Conservation (phyloP, 225 moss, liverwort and hornwort species). For the Thuidium tamariscinum region DNA sequence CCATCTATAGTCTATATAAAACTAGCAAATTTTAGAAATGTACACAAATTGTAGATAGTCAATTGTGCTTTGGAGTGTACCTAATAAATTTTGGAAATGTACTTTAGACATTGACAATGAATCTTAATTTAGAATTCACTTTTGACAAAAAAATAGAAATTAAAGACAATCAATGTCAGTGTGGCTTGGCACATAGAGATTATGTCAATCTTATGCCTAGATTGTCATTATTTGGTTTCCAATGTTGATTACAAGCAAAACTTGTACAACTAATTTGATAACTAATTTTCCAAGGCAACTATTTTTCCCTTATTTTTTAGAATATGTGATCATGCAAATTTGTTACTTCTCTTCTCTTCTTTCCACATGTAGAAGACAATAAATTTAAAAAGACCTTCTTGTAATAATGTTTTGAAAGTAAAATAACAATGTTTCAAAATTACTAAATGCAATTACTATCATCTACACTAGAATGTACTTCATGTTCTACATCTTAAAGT, state of each 20-base stretch:
- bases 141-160: background rate
- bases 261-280: background rate
- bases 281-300: background rate
- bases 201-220: rapidly evolving
- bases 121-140: background rate
- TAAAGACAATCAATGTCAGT: background rate
- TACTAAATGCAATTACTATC: background rate
- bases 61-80: too few relatives aligned
- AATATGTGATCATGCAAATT: background rate
- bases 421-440: background rate
- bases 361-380: background rate
- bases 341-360: too few relatives aligned
- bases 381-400: rapidly evolving
- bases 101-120: background rate
- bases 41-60: too few relatives aligned
- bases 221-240: rapidly evolving
- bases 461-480: background rate
- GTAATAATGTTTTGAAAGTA: background rate
- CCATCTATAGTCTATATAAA: too few relatives aligned
- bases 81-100: too few relatives aligned
- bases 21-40: too few relatives aligned
- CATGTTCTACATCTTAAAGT: too few relatives aligned
- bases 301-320: too few relatives aligned
- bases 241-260: background rate
- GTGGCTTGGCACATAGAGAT: rapidly evolving